A percentile compares a stretch with the other conserved stretches of the same genome.
Evolutionary conservation across 116 monocot species (phyloP).

Genomic region (Iris pallida): DNA sequence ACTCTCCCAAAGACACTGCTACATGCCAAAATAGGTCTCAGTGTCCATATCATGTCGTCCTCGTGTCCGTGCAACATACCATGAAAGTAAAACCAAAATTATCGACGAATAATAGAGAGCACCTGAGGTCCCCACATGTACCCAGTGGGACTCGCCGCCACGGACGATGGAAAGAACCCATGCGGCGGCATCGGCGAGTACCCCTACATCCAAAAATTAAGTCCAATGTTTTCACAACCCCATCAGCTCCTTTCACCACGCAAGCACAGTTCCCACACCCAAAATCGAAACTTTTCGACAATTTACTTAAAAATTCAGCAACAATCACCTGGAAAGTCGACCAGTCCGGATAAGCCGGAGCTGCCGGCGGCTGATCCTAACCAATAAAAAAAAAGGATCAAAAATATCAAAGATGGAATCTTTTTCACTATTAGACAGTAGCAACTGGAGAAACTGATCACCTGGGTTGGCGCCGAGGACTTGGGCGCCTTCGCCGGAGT

Average conservation of each 20-base stretch:
- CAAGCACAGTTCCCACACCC: too few species aligned
- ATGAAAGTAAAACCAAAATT: neutral
- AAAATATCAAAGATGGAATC: neutral
- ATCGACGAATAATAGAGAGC: neutral
- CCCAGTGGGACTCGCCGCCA: constrained; percentile 47
- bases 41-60: neutral
- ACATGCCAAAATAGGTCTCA: neutral
- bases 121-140: constrained; percentile 90
- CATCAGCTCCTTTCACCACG: too few species aligned
- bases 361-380: constrained; percentile 34
- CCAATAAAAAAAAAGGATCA: neutral
- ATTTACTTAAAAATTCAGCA: too few species aligned
- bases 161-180: constrained; percentile 52
- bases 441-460: neutral
- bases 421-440: too few species aligned
- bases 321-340: constrained; percentile 52
- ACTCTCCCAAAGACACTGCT: neutral
- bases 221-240: too few species aligned
- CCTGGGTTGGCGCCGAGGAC: constrained; percentile 12
- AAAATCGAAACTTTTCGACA: too few species aligned
- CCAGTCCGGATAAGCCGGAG: constrained; percentile 61
- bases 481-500: constrained; percentile 25
- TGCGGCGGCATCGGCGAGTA: constrained; percentile 62
- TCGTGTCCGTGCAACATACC: neutral
- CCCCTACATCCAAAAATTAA: constrained; percentile 26